Conservation (phyloP, 495 filamentous ascomycete species). For the Acidomyces sp. region DNA sequence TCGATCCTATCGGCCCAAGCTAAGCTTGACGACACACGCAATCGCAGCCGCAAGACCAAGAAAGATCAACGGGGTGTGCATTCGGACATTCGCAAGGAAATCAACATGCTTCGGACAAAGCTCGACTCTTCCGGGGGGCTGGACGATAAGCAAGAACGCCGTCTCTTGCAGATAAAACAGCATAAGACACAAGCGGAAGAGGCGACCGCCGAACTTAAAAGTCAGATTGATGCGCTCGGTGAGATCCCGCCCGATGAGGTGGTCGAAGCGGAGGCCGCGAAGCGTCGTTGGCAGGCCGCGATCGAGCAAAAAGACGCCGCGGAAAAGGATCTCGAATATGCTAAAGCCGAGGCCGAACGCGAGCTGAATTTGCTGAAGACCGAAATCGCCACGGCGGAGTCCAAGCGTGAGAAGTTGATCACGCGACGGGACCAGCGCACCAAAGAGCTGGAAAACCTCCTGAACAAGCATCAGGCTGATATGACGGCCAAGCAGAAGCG, state of each 20-base stretch:
- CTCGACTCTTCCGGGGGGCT: conserved; percentile 61
- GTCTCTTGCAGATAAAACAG: conserved; percentile 60
- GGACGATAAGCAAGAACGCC: conserved; percentile 72
- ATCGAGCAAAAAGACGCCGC: conserved; percentile 47
- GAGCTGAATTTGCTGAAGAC: conserved; percentile 50
- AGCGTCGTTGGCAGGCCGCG: conserved; percentile 48
- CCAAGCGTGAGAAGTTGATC: conserved; percentile 66
- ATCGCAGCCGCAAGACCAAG: conserved; percentile 57
- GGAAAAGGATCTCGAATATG: conserved; percentile 45
- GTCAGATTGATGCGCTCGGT: conserved; percentile 53
- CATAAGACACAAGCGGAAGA: conserved; percentile 78
- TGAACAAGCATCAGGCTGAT: conserved; percentile 38
- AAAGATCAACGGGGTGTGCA: conserved; percentile 67
- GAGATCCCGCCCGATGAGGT: conserved; percentile 55
- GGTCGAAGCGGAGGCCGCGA: conserved; percentile 46
- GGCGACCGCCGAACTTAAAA: conserved; percentile 45
- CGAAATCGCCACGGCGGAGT: conserved; percentile 52
- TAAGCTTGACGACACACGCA: conserved; percentile 64
- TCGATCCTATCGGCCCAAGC: conserved; percentile 69
- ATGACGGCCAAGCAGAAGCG: conserved; percentile 14
- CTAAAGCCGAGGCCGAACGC: conserved; percentile 50
- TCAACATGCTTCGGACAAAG: conserved; percentile 55
- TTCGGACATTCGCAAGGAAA: conserved; percentile 61
- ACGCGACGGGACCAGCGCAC: conserved; percentile 62
- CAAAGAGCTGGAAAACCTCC: conserved; percentile 64